A percentile compares a stretch with the other conserved stretches of the same genome.
Evolutionary conservation across 305 asterid species (phyloP).

Genomic region (Salvia sclarea): DNA sequence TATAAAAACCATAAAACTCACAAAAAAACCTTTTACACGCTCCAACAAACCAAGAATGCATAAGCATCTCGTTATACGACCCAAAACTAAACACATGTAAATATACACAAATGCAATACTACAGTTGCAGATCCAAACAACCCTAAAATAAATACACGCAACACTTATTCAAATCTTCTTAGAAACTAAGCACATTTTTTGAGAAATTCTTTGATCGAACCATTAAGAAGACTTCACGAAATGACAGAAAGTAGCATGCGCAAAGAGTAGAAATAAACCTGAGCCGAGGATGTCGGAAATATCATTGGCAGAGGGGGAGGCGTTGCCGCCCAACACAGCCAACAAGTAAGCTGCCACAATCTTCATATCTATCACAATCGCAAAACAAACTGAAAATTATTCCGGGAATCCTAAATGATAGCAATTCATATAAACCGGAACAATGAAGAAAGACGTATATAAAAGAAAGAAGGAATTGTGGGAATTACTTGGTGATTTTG

Average conservation of each 20-base stretch:
- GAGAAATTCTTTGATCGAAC: not conserved
- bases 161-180: too few species aligned
- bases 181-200: not conserved
- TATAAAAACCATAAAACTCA: not conserved
- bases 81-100: not conserved
- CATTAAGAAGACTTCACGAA: not conserved
- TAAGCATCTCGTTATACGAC: not conserved
- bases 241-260: not conserved
- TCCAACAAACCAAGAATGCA: not conserved
- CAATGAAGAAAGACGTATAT: too few species aligned
- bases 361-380: conserved; percentile 45
- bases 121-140: not conserved
- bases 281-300: conserved; percentile 45
- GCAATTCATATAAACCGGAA: not conserved
- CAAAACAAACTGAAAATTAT: not conserved
- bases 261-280: conserved; percentile 29
- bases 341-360: conserved; percentile 54
- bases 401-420: not conserved
- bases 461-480: not conserved
- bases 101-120: not conserved
- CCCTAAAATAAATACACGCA: not conserved
- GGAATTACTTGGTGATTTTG: conserved; percentile 19
- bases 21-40: not conserved
- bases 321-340: conserved; percentile 59
- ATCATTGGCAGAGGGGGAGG: conserved; percentile 46